These are phyloP conservation scores for Rasamsonia emersonii DNA, from an alignment of 2,329 filamentous ascomycete genomes.

Conservation along the genomic window DNA sequence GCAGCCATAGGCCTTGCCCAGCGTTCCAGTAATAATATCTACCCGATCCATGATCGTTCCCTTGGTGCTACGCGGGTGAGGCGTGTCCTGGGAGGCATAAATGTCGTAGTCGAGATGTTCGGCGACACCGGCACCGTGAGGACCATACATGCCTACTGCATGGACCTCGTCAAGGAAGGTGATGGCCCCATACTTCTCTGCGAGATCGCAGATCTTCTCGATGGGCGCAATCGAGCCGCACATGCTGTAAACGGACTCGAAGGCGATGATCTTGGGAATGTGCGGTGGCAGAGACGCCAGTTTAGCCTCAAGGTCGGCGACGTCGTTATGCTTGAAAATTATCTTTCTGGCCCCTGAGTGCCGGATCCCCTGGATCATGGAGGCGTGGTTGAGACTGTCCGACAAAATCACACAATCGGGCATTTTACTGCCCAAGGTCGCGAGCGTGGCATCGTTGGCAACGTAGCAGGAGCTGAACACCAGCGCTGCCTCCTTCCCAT, in stretches of 20 bases:
- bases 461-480: slow-evolving; percentile 98
- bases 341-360: slow-evolving; percentile 96
- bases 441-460: slow-evolving; percentile 92
- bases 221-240: slow-evolving; percentile 96
- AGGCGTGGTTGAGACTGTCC: slow-evolving; percentile 94
- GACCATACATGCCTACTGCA: slow-evolving; percentile 98
- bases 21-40: slow-evolving; percentile 94
- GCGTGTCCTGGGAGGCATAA: slow-evolving; percentile 63
- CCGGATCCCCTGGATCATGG: slow-evolving; percentile 98
- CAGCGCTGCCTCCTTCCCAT: slow-evolving; percentile 82
- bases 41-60: slow-evolving; percentile 92
- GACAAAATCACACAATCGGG: slow-evolving; percentile 97
- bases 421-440: slow-evolving; percentile 92
- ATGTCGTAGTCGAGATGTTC: slow-evolving; percentile 94
- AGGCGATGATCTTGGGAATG: slow-evolving; percentile 94
- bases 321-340: slow-evolving; percentile 97
- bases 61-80: slow-evolving; percentile 31
- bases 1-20: slow-evolving; percentile 96
- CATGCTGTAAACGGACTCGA: slow-evolving; percentile 99
- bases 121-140: slow-evolving; percentile 87
- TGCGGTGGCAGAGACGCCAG: slow-evolving; percentile 76
- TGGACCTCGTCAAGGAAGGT: slow-evolving; percentile 99
- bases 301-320: slow-evolving; percentile 87
- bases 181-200: slow-evolving; percentile 94
- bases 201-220: slow-evolving; percentile 88